Evolutionary conservation across 2,329 filamentous ascomycete genomes (phyloP).

Genomic region (Aspergillus sp.): DNA sequence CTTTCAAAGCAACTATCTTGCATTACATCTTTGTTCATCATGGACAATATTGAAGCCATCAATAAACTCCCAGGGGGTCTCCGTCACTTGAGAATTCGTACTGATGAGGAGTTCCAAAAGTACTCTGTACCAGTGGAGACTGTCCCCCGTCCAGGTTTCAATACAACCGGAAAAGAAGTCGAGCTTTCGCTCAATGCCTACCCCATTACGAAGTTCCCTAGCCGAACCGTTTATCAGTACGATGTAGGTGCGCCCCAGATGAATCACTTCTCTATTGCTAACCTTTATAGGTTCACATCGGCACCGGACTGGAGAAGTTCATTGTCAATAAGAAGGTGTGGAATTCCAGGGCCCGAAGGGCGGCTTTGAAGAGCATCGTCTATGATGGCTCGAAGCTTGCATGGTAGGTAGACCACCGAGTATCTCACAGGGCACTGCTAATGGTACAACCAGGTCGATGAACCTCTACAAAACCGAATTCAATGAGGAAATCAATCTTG

Average conservation of each 20-base stretch:
- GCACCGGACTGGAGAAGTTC: constrained; percentile 64
- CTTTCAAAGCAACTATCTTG: background rate
- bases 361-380: constrained; percentile 64
- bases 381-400: constrained; percentile 84
- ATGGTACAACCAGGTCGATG: constrained; percentile 37
- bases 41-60: constrained; percentile 26
- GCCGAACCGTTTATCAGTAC: constrained; percentile 73
- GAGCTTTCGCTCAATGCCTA: constrained; percentile 72
- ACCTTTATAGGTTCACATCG: constrained; percentile 61
- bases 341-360: constrained; percentile 64
- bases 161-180: constrained; percentile 59
- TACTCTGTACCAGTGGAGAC: constrained; percentile 36
- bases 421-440: constrained; percentile 34
- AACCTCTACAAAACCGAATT: constrained; percentile 47
- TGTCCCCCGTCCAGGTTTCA: constrained; percentile 57
- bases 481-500: constrained; percentile 69
- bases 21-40: constrained; percentile 3
- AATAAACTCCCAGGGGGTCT: constrained; percentile 25
- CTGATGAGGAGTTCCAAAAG: constrained; percentile 34
- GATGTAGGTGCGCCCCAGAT: constrained; percentile 62
- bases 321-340: constrained; percentile 73
- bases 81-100: constrained; percentile 27
- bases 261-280: background rate
- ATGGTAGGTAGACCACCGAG: constrained; percentile 60
- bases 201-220: constrained; percentile 63